A percentile compares a stretch with the other conserved stretches of the same genome.
Conservation (phyloP, 352 stramenopile species). For the Blastocystis sp. region DNA sequence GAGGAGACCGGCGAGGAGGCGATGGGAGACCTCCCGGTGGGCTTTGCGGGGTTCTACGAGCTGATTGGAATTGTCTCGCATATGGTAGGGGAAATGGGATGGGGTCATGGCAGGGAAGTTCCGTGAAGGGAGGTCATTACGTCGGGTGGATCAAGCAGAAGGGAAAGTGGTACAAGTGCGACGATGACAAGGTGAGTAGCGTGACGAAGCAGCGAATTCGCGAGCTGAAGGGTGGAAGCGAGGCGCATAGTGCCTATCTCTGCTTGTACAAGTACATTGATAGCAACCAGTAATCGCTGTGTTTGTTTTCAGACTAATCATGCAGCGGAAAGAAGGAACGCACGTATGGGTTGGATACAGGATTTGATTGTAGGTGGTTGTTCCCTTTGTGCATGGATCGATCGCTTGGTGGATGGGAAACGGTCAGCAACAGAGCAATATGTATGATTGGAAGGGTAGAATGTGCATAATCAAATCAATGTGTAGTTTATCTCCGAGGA, state of each 20-base stretch:
- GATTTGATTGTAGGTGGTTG: neutral
- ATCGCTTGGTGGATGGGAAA: constrained; percentile 40
- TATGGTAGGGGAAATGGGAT: neutral
- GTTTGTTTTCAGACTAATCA: neutral
- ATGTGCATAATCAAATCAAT: neutral
- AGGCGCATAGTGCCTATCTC: constrained; percentile 18
- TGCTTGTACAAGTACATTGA: constrained; percentile 32
- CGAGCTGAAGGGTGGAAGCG: constrained; percentile 27
- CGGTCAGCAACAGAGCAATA: neutral
- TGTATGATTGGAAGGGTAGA: constrained; percentile 27
- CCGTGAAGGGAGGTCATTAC: constrained; percentile 23
- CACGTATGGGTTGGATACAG: neutral
- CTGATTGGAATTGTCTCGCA: constrained; percentile 9
- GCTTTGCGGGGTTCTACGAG: constrained; percentile 22
- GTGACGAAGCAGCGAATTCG: constrained; percentile 23
- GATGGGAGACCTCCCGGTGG: neutral
- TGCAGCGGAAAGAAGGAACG: constrained; percentile 10
- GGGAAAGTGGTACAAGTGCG: constrained; percentile 50
- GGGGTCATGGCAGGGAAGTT: neutral
- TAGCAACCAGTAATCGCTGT: neutral
- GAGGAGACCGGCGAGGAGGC: neutral
- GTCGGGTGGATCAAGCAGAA: constrained; percentile 31
- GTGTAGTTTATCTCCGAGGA: constrained; percentile 35
- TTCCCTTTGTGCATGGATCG: constrained; percentile 39
- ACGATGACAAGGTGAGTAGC: constrained; percentile 35